Base-by-base conservation (phyloP, 2,329 filamentous ascomycete genomes). In the Ophiocordyceps polyrhachis-furcata region DNA sequence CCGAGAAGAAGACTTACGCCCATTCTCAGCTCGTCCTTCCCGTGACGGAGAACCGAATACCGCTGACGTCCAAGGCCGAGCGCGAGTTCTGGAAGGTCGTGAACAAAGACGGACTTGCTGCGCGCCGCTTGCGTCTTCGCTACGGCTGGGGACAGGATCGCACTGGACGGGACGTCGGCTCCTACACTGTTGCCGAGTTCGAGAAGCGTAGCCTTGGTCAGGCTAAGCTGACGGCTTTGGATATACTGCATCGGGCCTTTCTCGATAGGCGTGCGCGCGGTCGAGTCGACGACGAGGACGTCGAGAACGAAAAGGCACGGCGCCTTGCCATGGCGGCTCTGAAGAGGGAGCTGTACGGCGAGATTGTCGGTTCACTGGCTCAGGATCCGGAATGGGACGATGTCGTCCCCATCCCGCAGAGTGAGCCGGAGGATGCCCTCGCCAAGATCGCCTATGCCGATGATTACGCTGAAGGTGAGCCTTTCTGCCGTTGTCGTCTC, bases 361-460 rank as follows among this genome's bases (percentile, higher is more conserved):
- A 65, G 47, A 66, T 62, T 46, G 61, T 58, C 42, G 68, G 67
- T 9, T 50, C 62, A 54, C 51, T 65, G 40, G 69, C 73, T 44
- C 68, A 71, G 49, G 79, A 88, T 59, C 79, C 84, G 1, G 72
- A 70, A 49, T 96, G 87, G 89, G 78, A 84, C 52, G 86, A 93
- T 64, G 71, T 95, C 44, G 68, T 76, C 44, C 88, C 88, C 19
- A 81, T 96, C 46, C 79, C 83, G 4, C 79, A 91, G 54, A 74
- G 86, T 56, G 88, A 95, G 63, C 83, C 86, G 48, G 81, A 79
- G 52, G 71, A 81, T 52, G 86, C 89, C 25, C 74, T 98, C 47
- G 89, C 89, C n/a, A 77, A 81, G 47, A 98, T 98, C 61, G 81
- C 88, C 47, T 98, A 98, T 62, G 76, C 81, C 2, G 79, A 85